A percentile compares a stretch with the other conserved stretches of the same genome.
phyloP scores from a whole-genome alignment of 1,284 basidiomycete genomes.

The Heterobasidion occidentale region DNA sequence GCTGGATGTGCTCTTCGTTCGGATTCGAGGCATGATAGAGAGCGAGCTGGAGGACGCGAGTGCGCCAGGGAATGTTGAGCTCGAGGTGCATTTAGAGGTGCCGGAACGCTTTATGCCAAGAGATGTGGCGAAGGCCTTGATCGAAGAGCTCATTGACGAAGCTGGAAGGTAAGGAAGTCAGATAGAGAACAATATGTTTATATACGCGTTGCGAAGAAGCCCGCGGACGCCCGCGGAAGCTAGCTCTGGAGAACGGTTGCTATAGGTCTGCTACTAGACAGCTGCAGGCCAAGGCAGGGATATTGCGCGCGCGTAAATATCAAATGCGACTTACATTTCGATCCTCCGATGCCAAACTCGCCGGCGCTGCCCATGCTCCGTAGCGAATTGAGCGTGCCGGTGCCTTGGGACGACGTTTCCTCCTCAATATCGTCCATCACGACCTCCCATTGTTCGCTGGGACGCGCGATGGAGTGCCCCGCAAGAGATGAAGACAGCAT shows the following conservation, averaged over 20 bases:
- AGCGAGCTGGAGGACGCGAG: background rate
- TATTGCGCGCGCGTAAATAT: background rate
- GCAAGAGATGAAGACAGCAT: background rate
- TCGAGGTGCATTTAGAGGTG: slow-evolving; percentile 13
- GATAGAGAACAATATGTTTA: slow-evolving; percentile 7
- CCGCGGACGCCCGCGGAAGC: too few relatives aligned
- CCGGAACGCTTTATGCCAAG: slow-evolving; percentile 50
- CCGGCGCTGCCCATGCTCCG: slow-evolving; percentile 31
- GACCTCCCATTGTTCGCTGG: slow-evolving; percentile 70
- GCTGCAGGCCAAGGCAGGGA: background rate
- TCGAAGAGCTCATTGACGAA: slow-evolving; percentile 52
- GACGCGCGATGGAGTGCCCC: slow-evolving; percentile 30
- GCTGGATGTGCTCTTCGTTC: too few relatives aligned
- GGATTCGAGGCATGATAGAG: background rate
- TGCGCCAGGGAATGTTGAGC: slow-evolving; percentile 10
- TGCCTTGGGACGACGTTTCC: slow-evolving; percentile 30
- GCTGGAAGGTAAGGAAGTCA: slow-evolving; percentile 22
- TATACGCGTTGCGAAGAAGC: too few relatives aligned
- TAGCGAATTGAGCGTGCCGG: slow-evolving; percentile 42
- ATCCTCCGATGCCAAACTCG: slow-evolving; percentile 62
- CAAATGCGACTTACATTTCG: slow-evolving; percentile 44
- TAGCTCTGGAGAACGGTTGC: too few relatives aligned
- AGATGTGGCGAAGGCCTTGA: slow-evolving; percentile 62
- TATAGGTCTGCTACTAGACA: too few relatives aligned
- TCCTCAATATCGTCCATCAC: slow-evolving; percentile 71